Base-by-base conservation (phyloP, 2,329 filamentous ascomycete genomes). In the Monosporascus sp. region DNA sequence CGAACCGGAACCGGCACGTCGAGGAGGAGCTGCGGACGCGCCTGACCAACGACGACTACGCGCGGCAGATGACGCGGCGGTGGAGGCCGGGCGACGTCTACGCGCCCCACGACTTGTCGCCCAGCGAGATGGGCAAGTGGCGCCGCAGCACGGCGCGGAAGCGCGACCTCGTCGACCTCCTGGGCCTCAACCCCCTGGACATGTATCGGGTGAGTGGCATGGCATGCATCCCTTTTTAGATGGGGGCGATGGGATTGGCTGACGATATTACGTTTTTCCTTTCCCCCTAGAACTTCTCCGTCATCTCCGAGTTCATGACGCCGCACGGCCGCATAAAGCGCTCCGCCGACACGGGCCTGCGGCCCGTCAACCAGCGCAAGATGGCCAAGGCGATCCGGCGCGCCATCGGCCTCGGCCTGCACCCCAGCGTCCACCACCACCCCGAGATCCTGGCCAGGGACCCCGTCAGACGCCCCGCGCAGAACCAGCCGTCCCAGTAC, bases 331-430 rank as follows among this genome's bases (percentile, higher is more conserved):
- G 91, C 55, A 97, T 99, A 69, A 88, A 84, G 73, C 84, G 88
- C 68, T 78, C 82, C n/a, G 79, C 70, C 6, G 76, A 85, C 24
- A 97, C 92, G 0, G 90, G 90, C 15, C 76, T 99, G 56, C 82
- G 90, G 53, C 88, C 89, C 3, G 87, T 89, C 60, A 97, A 97
- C 76, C 94, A 99, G 76, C 82, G 94, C 61, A 91, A 88, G 74
- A 84, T 99, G 67, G 89, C 93, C 57, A 97, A 95, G 77, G 93
- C 95, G 50, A 88, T 99, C 63, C 80, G 94, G 60, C 82, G 94
- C 62, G 87, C 89, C 20, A 87, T 97, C 63, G 94, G 92, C 1
- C 80, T 97, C 66, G 94, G 94, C 17, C 76, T 97, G 55, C 91
- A 97, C 80, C 94, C 94, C 24, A 95, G 87, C 68, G 87, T 95